Evolutionary conservation across 148 eudicot genomes (phyloP).

Genomic region (Nepenthes gracilis): DNA sequence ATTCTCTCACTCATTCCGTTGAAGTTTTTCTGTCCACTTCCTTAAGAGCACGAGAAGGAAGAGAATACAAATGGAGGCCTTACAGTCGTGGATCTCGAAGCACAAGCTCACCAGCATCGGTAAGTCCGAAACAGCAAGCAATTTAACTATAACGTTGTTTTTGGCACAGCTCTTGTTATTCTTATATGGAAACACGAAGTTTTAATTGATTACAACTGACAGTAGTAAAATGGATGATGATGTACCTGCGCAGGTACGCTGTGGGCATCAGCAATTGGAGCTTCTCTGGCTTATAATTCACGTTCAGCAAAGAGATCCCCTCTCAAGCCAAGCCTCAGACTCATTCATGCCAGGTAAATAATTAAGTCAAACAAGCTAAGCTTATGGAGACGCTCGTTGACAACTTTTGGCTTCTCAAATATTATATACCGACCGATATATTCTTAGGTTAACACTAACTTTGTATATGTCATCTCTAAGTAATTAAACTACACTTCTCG

Average conservation of each 20-base stretch:
- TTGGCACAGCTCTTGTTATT: not conserved
- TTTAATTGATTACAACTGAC: too few species aligned
- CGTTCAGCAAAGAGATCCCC: conserved; percentile 6
- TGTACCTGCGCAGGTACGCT: conserved; percentile 25
- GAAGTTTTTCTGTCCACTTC: not conserved
- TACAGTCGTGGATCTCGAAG: conserved; percentile 66
- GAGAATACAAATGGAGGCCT: conserved; percentile 34
- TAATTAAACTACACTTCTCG: too few species aligned
- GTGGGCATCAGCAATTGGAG: conserved; percentile 60
- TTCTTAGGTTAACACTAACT: too few species aligned
- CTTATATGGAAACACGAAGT: too few species aligned
- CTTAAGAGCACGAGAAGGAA: not conserved
- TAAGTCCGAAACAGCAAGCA: conserved; percentile 7
- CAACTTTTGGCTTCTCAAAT: not conserved
- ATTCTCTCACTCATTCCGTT: too few species aligned
- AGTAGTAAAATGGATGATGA: too few species aligned
- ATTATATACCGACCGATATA: too few species aligned
- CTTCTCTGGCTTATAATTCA: conserved; percentile 50
- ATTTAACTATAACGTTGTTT: not conserved
- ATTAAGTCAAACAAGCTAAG: not conserved
- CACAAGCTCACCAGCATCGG: conserved; percentile 83
- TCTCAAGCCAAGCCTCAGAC: conserved; percentile 65
- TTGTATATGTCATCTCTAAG: too few species aligned
- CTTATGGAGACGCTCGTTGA: not conserved
- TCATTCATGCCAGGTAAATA: conserved; percentile 69